These are phyloP conservation scores for Termitomyces sp. DNA, from an alignment of 768 basidiomycete species.

Conservation along the genomic window DNA sequence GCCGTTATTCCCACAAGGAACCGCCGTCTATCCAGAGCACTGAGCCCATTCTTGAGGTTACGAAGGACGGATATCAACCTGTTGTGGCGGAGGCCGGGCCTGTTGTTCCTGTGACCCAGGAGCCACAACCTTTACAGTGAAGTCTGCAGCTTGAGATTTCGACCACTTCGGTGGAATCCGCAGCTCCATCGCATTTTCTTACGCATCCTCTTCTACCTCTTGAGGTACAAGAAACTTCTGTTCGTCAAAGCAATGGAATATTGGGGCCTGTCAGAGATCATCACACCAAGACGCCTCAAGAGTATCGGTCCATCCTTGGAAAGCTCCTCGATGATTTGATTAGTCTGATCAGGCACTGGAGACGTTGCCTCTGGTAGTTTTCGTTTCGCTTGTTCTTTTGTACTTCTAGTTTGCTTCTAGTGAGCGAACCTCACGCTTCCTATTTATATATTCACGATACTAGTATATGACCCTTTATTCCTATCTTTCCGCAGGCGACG, in stretches of 20 bases:
- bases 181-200: constrained; percentile 1
- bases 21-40: background rate
- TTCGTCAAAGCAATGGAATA: background rate
- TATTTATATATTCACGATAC: background rate
- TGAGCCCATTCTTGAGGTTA: background rate
- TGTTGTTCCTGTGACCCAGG: background rate
- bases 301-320: constrained; percentile 6
- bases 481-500: background rate
- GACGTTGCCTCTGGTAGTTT: constrained; percentile 3
- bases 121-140: background rate
- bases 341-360: constrained; percentile 1
- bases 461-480: background rate
- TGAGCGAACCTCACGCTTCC: background rate
- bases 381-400: background rate
- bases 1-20: background rate
- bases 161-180: background rate
- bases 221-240: constrained; percentile 2
- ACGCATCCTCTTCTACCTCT: constrained; percentile 8
- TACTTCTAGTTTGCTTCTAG: background rate
- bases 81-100: background rate
- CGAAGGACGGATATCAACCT: background rate
- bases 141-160: background rate
- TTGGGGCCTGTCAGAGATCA: constrained; percentile 2
- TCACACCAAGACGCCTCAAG: constrained; percentile 4
- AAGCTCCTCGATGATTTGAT: constrained; percentile 5